Evolutionary conservation across 257 asterid genomes (phyloP).

Genomic region (Orobanche coerulescens): DNA sequence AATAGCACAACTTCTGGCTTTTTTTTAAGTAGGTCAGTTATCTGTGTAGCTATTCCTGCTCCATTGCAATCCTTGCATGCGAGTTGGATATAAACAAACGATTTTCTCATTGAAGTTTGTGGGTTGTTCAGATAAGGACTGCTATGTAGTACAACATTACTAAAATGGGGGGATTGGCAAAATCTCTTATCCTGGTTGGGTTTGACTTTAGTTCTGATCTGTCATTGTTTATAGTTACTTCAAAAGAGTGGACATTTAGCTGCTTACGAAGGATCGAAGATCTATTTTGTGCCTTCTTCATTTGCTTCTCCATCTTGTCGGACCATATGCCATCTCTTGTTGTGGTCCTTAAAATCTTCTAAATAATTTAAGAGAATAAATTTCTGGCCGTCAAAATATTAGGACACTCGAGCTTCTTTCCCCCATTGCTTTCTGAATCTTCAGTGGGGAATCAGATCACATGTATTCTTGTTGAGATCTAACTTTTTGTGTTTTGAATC

Average conservation of each 20-base stretch:
- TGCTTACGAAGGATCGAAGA: neutral
- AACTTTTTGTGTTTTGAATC: neutral
- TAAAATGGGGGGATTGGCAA: neutral
- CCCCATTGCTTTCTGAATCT: neutral
- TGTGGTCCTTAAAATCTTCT: conserved; percentile 15
- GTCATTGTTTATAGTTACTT: neutral
- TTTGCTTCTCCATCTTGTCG: neutral
- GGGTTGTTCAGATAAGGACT: conserved; percentile 6
- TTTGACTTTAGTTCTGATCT: neutral
- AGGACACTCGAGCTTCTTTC: neutral
- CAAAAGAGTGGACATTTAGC: conserved; percentile 8
- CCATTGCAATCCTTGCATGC: neutral
- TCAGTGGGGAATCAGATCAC: neutral
- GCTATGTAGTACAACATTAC: neutral
- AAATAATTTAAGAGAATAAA: neutral
- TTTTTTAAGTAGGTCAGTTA: neutral
- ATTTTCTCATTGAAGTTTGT: neutral
- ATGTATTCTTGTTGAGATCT: conserved; percentile 10
- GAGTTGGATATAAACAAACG: neutral
- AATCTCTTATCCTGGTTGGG: neutral
- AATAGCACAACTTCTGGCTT: conserved; percentile 1
- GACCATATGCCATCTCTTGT: neutral
- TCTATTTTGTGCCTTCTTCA: neutral
- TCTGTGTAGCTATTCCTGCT: conserved; percentile 12
- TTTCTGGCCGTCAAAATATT: too few species aligned